These are phyloP conservation scores for Noccaea caerulescens DNA, from an alignment of 345 rosid genomes.

Conservation along the genomic window DNA sequence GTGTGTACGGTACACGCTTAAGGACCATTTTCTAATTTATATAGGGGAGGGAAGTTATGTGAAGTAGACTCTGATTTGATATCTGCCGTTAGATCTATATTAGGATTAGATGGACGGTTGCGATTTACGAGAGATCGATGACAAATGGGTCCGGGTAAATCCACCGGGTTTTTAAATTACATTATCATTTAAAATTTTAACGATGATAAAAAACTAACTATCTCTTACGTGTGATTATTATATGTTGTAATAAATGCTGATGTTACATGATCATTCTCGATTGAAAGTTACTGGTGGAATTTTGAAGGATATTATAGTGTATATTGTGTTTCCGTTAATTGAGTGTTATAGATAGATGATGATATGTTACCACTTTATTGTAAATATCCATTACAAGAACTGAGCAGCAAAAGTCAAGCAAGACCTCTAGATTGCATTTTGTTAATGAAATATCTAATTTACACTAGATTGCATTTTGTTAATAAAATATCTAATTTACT, in stretches of 20 bases:
- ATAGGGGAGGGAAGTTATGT: slow-evolving; percentile 31
- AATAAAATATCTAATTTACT: background rate
- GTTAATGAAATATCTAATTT: background rate
- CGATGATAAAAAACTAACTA: slow-evolving; percentile 22
- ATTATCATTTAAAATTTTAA: slow-evolving; percentile 5
- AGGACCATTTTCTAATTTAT: slow-evolving; percentile 18
- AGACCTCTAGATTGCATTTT: background rate
- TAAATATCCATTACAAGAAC: background rate
- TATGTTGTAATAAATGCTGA: slow-evolving; percentile 11
- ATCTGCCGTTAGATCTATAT: slow-evolving; percentile 30
- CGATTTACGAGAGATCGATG: slow-evolving; percentile 1
- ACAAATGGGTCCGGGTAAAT: slow-evolving; percentile 30
- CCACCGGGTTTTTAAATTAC: slow-evolving; percentile 13
- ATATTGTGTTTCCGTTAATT: background rate
- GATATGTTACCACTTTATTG: slow-evolving; percentile 1
- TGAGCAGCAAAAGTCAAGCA: slow-evolving; percentile 15
- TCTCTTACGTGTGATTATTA: slow-evolving; percentile 14
- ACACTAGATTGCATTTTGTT: background rate
- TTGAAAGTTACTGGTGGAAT: slow-evolving; percentile 32
- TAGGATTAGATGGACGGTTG: background rate
- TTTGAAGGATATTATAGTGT: slow-evolving; percentile 4
- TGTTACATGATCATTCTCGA: slow-evolving; percentile 1
- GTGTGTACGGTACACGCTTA: slow-evolving; percentile 33
- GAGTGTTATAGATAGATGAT: slow-evolving; percentile 5
- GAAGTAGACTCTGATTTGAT: background rate